Conservation (phyloP, 495 filamentous ascomycete genomes). For the Neurospora sp. region DNA sequence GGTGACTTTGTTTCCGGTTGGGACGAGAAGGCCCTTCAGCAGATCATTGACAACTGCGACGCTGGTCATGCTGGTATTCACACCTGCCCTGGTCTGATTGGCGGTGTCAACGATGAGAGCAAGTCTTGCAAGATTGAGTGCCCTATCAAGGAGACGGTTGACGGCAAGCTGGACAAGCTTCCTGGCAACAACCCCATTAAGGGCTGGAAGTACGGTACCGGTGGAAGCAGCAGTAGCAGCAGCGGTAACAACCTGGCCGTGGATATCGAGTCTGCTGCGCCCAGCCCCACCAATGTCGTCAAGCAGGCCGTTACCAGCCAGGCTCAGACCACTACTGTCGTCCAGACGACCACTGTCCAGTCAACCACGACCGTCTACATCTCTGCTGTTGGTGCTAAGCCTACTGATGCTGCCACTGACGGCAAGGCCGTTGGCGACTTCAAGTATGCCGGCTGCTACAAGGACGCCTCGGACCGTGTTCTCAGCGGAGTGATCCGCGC, state of each 20-base stretch:
- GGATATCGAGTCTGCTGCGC: not conserved
- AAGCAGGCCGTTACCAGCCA: constrained; percentile 8
- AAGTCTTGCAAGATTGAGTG: constrained; percentile 38
- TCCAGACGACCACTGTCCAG: constrained; percentile 29
- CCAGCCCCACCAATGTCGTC: not conserved
- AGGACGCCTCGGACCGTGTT: constrained; percentile 15
- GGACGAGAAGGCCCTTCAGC: constrained; percentile 51
- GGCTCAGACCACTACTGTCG: constrained; percentile 22
- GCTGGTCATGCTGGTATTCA: constrained; percentile 41
- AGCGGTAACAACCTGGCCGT: constrained; percentile 10
- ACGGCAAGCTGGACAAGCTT: constrained; percentile 30
- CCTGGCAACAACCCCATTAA: constrained; percentile 48
- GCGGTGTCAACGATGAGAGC: constrained; percentile 28
- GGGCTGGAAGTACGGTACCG: constrained; percentile 27
- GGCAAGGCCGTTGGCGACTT: constrained; percentile 14
- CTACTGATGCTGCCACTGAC: constrained; percentile 6
- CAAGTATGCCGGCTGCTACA: constrained; percentile 27
- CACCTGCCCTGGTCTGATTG: constrained; percentile 42
- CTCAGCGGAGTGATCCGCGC: constrained; percentile 36
- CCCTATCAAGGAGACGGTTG: constrained; percentile 24
- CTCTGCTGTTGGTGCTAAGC: constrained; percentile 11
- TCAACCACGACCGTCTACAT: constrained; percentile 44
- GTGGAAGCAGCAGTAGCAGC: constrained; percentile 20
- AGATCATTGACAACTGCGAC: constrained; percentile 50
- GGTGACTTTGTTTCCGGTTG: constrained; percentile 68